Evolutionary conservation across 257 asterid genomes (phyloP).

Genomic region (Leptodermis oblonga): DNA sequence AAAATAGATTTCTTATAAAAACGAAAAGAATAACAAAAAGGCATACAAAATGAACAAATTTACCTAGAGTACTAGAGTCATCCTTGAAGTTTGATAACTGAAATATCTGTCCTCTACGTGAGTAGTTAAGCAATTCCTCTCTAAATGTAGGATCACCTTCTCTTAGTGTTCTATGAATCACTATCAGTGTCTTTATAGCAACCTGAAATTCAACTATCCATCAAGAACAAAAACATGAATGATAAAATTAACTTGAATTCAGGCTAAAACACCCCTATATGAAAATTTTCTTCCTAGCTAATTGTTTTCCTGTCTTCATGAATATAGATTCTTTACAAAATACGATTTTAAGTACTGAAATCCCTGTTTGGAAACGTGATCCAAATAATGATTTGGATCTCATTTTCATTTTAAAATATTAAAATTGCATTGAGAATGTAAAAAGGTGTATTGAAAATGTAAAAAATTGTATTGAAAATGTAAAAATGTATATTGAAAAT

Average conservation of each 20-base stretch:
- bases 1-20: neutral
- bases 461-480: too few relatives aligned
- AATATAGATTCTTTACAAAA: neutral
- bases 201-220: constrained; percentile 42
- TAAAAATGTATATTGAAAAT: too few relatives aligned
- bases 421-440: too few relatives aligned
- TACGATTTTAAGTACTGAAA: neutral
- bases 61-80: constrained; percentile 79
- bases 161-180: constrained; percentile 72
- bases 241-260: neutral
- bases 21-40: neutral
- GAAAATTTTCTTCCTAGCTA: neutral
- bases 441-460: too few relatives aligned
- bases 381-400: too few relatives aligned
- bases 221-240: neutral
- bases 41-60: neutral
- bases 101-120: constrained; percentile 64
- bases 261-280: neutral
- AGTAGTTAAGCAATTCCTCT: constrained; percentile 57
- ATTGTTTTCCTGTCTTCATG: neutral
- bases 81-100: constrained; percentile 79
- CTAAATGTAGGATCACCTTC: constrained; percentile 82
- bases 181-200: constrained; percentile 74
- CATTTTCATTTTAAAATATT: too few relatives aligned
- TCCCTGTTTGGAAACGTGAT: too few relatives aligned